These are phyloP conservation scores for Schizosaccharomyces versatilis DNA, from an alignment of 1,139 yeast genomes.

Conservation along the genomic window DNA sequence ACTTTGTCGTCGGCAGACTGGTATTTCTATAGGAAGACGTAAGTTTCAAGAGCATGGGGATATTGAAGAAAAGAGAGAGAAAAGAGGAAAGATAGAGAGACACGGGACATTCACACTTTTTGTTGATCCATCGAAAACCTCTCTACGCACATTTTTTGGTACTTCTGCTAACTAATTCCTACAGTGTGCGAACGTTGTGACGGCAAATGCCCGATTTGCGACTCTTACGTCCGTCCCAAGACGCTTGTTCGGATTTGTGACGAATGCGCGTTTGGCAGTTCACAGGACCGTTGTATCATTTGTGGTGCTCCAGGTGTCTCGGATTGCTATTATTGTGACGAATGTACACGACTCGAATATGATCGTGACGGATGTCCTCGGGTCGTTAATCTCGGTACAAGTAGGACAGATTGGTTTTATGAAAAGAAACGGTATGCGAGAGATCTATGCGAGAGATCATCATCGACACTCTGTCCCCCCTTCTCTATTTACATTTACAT, in stretches of 20 bases:
- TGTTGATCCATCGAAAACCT: constrained; percentile 5
- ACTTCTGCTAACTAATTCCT: constrained; percentile 4
- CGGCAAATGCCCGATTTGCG: constrained; percentile 82
- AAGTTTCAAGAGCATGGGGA: neutral
- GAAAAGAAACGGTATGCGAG: constrained; percentile 24
- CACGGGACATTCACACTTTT: no score
- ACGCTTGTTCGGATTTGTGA: constrained; percentile 59
- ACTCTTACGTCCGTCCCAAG: constrained; percentile 59
- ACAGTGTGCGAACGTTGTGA: constrained; percentile 65
- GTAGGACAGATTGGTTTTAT: constrained; percentile 44
- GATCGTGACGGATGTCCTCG: constrained; percentile 89
- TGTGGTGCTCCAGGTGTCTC: constrained; percentile 34
- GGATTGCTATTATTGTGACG: constrained; percentile 67
- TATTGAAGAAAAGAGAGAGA: neutral
- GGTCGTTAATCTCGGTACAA: constrained; percentile 57
- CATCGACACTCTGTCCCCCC: no score
- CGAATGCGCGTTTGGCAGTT: constrained; percentile 60
- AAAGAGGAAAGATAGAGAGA: no score
- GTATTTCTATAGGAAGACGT: constrained; percentile 34
- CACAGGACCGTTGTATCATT: constrained; percentile 42
- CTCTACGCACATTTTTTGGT: neutral
- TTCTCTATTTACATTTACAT: no score
- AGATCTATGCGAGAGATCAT: no score
- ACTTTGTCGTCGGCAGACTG: constrained; percentile 74
- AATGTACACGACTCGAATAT: constrained; percentile 59